These are phyloP conservation scores for Wallacemonas rigidus DNA, from an alignment of 208 protist species.

Conservation along the genomic window DNA sequence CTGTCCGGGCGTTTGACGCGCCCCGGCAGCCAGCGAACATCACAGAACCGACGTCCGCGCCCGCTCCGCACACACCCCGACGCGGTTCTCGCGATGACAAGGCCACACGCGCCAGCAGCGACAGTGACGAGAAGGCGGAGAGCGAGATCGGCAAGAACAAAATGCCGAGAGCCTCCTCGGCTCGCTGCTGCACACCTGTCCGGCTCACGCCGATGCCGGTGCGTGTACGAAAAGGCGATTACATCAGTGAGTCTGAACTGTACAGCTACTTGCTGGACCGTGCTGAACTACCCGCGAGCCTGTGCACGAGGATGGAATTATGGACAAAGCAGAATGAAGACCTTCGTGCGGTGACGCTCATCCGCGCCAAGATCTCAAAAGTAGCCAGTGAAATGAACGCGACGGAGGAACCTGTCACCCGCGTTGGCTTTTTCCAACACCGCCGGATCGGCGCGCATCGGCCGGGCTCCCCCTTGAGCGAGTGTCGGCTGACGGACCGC, in stretches of 20 bases:
- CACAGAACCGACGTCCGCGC: too few relatives aligned
- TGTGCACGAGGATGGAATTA: conserved; percentile 14
- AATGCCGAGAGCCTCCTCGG: not conserved
- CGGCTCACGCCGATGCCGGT: conserved; percentile 2
- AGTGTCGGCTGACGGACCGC: not conserved
- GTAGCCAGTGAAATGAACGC: conserved; percentile 40
- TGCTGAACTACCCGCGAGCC: too few relatives aligned
- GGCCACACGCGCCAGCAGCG: not conserved
- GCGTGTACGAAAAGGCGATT: not conserved
- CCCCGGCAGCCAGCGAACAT: not conserved
- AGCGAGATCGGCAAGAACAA: too few relatives aligned
- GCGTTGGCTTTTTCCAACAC: conserved; percentile 40
- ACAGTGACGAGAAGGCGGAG: not conserved
- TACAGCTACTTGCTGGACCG: conserved; percentile 24
- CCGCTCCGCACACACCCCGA: too few relatives aligned
- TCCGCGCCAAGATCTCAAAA: conserved; percentile 33
- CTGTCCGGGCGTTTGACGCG: conserved; percentile 31
- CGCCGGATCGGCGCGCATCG: conserved; percentile 19
- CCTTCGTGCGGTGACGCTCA: conserved; percentile 19
- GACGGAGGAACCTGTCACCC: conserved; percentile 25
- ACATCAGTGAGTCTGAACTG: conserved; percentile 24
- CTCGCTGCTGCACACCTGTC: not conserved
- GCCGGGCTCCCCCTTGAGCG: not conserved
- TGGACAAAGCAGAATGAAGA: conserved; percentile 22
- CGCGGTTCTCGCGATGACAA: not conserved